Conservation (phyloP, 2,329 filamentous ascomycete genomes). For the Fusarium armeniacum region DNA sequence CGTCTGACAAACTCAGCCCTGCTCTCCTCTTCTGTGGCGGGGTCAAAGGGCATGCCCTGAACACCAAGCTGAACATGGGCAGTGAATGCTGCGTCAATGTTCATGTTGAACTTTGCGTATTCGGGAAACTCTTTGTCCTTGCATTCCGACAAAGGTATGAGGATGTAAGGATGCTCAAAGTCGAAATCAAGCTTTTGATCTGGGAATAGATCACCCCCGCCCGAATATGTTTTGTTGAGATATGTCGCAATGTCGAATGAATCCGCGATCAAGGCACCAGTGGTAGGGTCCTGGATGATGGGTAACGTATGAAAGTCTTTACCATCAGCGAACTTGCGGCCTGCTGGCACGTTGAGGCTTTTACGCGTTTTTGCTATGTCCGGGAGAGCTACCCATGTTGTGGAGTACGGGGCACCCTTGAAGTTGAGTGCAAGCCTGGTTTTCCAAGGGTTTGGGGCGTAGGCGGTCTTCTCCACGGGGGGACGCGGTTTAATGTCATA, state of each 20-base stretch:
- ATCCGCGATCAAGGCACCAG: slow-evolving; percentile 65
- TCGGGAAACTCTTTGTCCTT: slow-evolving; percentile 50
- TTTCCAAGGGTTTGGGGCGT: slow-evolving; percentile 54
- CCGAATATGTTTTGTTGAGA: slow-evolving; percentile 67
- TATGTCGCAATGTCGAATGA: slow-evolving; percentile 76
- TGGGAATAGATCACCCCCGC: slow-evolving; percentile 64
- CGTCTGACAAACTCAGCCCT: slow-evolving; percentile 65
- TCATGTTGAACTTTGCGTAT: slow-evolving; percentile 66
- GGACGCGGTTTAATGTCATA: slow-evolving; percentile 60
- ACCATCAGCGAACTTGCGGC: slow-evolving; percentile 69
- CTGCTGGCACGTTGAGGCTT: slow-evolving; percentile 61
- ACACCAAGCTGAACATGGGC: slow-evolving; percentile 59
- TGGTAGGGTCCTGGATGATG: slow-evolving; percentile 64
- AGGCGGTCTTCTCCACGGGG: slow-evolving; percentile 47
- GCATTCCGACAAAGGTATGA: slow-evolving; percentile 56
- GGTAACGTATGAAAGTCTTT: slow-evolving; percentile 72
- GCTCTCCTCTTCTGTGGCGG: slow-evolving; percentile 58
- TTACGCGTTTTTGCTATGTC: slow-evolving; percentile 65
- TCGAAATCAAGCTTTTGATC: slow-evolving; percentile 58
- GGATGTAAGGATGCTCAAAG: slow-evolving; percentile 36
- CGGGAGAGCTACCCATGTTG: slow-evolving; percentile 65
- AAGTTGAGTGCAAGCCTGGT: slow-evolving; percentile 59
- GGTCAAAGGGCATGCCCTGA: slow-evolving; percentile 64
- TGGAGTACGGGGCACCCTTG: slow-evolving; percentile 55
- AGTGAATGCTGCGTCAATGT: slow-evolving; percentile 68